Evolutionary conservation across 2,329 filamentous ascomycete species (phyloP).

Genomic region (Rachicladosporium sp.): DNA sequence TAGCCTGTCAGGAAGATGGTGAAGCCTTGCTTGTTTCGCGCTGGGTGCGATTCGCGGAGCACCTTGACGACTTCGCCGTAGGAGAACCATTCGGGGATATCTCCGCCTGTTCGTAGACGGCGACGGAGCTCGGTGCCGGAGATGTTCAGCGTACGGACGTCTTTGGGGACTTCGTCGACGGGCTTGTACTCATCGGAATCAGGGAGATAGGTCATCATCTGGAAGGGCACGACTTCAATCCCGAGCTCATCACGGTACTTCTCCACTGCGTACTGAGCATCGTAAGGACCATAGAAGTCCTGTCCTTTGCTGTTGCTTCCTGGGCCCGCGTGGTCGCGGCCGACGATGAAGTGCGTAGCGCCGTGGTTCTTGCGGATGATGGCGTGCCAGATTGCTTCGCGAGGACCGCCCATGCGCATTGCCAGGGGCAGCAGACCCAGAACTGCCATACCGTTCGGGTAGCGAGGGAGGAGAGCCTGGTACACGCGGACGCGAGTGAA

Average conservation of each 20-base stretch:
- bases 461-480: constrained; percentile 88
- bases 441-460: constrained; percentile 98
- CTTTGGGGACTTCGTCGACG: constrained; percentile 74
- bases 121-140: constrained; percentile 67
- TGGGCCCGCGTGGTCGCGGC: constrained; percentile 92
- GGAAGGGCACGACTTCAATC: constrained; percentile 98
- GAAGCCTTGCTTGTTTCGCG: constrained; percentile 86
- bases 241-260: constrained; percentile 94
- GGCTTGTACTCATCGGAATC: constrained; percentile 95
- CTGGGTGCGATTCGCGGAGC: constrained; percentile 88
- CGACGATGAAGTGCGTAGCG: constrained; percentile 97
- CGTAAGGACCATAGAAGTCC: constrained; percentile 97
- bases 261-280: constrained; percentile 91
- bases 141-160: constrained; percentile 59
- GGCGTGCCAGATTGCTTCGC: constrained; percentile 98
- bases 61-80: constrained; percentile 98
- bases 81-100: constrained; percentile 99
- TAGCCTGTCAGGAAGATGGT: constrained; percentile 96
- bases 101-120: constrained; percentile 78
- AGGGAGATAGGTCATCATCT: constrained; percentile 98
- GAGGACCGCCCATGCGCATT: constrained; percentile 98
- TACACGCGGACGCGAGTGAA: constrained; percentile 98
- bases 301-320: constrained; percentile 96
- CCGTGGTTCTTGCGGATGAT: constrained; percentile 99
- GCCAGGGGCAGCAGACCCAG: constrained; percentile 88